Conservation (phyloP, 2,329 filamentous ascomycete genomes). For the Trichoderma sp. region DNA sequence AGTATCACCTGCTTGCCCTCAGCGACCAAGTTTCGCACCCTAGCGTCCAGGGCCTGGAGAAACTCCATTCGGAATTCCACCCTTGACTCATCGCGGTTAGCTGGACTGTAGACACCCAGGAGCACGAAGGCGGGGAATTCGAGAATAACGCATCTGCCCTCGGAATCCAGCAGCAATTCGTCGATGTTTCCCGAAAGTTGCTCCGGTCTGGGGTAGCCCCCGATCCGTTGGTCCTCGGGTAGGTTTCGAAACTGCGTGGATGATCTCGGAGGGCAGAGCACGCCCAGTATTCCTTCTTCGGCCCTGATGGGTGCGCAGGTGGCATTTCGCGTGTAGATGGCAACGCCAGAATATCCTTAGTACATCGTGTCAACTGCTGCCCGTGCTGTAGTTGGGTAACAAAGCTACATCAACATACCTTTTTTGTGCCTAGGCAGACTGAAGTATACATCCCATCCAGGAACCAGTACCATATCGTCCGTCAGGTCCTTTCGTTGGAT, state of each 20-base stretch:
- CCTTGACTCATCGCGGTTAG: conserved; percentile 80
- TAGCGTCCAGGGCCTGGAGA: conserved; percentile 75
- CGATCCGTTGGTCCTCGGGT: conserved; percentile 73
- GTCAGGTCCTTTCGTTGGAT: conserved; percentile 89
- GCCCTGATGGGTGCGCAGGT: conserved; percentile 84
- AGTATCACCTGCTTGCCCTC: conserved; percentile 84
- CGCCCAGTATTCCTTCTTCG: conserved; percentile 89
- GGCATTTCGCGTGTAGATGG: conserved; percentile 88
- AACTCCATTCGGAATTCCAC: conserved; percentile 83
- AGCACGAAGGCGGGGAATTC: conserved; percentile 96
- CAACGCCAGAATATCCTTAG: conserved; percentile 86
- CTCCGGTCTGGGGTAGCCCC: conserved; percentile 75
- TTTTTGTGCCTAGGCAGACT: conserved; percentile 93
- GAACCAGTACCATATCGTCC: conserved; percentile 94
- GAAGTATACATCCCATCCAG: conserved; percentile 96
- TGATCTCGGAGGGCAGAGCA: conserved; percentile 73
- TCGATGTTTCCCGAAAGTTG: conserved; percentile 70
- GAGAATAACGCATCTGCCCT: conserved; percentile 86
- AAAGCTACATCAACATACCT: conserved; percentile 52
- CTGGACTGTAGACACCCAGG: conserved; percentile 89
- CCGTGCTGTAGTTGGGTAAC: not conserved
- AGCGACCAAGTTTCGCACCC: conserved; percentile 79
- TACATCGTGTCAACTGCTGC: not conserved
- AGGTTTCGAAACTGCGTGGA: conserved; percentile 73
- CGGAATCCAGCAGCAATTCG: conserved; percentile 75